A percentile compares a stretch with the other conserved stretches of the same genome.
Conservation (phyloP, 2,329 filamentous ascomycete species). For the Juglanconis juglandina region DNA sequence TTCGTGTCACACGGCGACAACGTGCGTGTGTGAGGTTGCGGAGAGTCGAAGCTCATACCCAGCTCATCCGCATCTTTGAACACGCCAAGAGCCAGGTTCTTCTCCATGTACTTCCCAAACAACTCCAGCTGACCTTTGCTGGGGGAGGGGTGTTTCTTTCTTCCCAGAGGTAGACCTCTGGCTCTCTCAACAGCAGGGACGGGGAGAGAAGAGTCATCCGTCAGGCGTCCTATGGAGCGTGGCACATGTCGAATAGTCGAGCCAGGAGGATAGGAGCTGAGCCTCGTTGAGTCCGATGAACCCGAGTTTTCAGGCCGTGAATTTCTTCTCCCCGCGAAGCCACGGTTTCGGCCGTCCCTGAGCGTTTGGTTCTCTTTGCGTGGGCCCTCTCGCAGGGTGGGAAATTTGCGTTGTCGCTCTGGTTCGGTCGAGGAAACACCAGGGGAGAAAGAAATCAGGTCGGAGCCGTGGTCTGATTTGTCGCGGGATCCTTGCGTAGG, state of each 20-base stretch:
- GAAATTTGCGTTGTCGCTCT: background rate
- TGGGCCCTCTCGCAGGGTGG: background rate
- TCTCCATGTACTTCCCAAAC: slow-evolving; percentile 23
- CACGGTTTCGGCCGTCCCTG: background rate
- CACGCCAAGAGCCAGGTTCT: slow-evolving; percentile 7
- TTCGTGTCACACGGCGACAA: slow-evolving; percentile 30
- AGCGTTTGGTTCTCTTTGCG: background rate
- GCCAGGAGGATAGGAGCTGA: slow-evolving; percentile 15
- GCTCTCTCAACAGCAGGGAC: background rate
- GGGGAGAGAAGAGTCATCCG: slow-evolving; percentile 9
- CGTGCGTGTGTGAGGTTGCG: background rate
- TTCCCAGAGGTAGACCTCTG: background rate
- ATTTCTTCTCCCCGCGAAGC: background rate
- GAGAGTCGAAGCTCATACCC: slow-evolving; percentile 18
- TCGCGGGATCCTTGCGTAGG: background rate
- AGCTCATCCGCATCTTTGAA: slow-evolving; percentile 28
- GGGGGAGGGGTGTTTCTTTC: slow-evolving; percentile 45
- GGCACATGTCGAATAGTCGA: slow-evolving; percentile 21
- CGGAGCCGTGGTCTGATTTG: background rate
- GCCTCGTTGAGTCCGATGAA: slow-evolving; percentile 3
- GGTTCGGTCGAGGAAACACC: background rate
- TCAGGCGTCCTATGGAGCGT: slow-evolving; percentile 10
- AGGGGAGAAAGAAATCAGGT: background rate
- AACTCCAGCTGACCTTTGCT: slow-evolving; percentile 38
- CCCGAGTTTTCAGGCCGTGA: background rate